Evolutionary conservation across 371 early-diverging fungal species (phyloP), one percentile per base, ranked within the genome.

Genomic region (Apophysomyces trapeziformis): DNA sequence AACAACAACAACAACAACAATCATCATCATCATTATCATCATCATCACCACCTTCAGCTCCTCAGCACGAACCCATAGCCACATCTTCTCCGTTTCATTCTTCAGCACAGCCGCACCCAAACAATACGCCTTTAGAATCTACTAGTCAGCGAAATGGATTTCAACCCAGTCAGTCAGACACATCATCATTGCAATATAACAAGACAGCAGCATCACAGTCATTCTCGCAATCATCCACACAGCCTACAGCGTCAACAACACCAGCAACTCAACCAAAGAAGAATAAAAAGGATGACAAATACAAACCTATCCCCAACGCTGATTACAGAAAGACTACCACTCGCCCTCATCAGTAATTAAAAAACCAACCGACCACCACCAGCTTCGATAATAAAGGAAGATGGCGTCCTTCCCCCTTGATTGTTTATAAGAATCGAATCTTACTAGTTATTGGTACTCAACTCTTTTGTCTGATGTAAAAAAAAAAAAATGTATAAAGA

Each of bases 1-100:
- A 26, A 3, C 32, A 26, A 26, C 32, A 26, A 7, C 80, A 95
- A 60, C 72, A 75, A 32, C 91, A 96, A 47, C 95, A 95, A 73
- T 95, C 4, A 70, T 93, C 64, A 89, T 96, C 43, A 89, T 92
- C 18, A 96, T 96, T 68, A 83, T 95, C 72, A 93, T 21, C 96
- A 93, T 89, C 94, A 73, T 94, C 93, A 87, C 82, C 38, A 13
- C 38, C 60, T 9, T 18, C 35, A 16, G 21, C 54, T 21, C 54
- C 54, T 96, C 8, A 79, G 85, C 7, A 84, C 90, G 44, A 70
- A 70, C 11, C 73, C 41, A 4, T 41, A 8, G 13, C 2, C 62
- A 58, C 57, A 45, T 35, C 66, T 58, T 5, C 58, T 63, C 16
- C 66, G 65, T 57, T 39, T 37, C 13, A 61, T 46, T 21, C 61